Evolutionary conservation across 805 yeast genomes (phyloP), one percentile per base, ranked within the genome.

Genomic region (Limtongozyma cylindracea): DNA sequence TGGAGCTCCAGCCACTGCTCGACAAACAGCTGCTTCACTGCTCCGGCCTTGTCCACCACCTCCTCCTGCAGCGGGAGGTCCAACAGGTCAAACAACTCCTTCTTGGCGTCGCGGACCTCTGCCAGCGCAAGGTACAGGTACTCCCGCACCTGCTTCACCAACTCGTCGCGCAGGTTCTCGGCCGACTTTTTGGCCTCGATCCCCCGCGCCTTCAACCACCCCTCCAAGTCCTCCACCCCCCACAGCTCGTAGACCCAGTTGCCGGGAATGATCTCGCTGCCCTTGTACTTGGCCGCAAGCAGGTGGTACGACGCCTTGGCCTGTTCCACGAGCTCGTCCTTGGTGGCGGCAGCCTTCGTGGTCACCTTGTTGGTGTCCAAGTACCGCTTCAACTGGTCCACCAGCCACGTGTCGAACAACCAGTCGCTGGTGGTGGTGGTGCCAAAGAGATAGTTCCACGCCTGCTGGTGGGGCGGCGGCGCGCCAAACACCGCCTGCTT

Each of bases 1-100:
- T 67, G 72, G 4, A 53, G 45, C 13, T 56, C 47, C 3, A 61
- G 39, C 71, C 71, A 63, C 10, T 48, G 39, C 26, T 59, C 47
- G 35, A 62, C 54, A 11, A 56, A 41, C 18, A 48, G 49, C 17
- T 50, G 53, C 29, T 48, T 53, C 26, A 55, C 31, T 14, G 41
- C 25, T 10, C 54, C 55, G 9, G 44, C 35, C 22, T 43, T 45
- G 25, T 54, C 55, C 23, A 45, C 45, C 3, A 52, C 28, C n/a
- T n/a, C n/a, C 5, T 43, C 31, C 23, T 41, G 39, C 20, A 41
- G 34, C 8, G 49, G 37, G 20, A 51, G 28, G 23, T 53, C 42
- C 22, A 61, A 32, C 2, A 53, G 41, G 20, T 50, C 47, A 23
- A 60, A 31, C n/a, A 52, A 27, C 8, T 53, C 44, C 16, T 52